Percentiles rank a stretch among this genome's conserved stretches.
These are phyloP conservation scores for Zea luxurians DNA, from an alignment of 176 grass and related monocot species.

Conservation along the genomic window DNA sequence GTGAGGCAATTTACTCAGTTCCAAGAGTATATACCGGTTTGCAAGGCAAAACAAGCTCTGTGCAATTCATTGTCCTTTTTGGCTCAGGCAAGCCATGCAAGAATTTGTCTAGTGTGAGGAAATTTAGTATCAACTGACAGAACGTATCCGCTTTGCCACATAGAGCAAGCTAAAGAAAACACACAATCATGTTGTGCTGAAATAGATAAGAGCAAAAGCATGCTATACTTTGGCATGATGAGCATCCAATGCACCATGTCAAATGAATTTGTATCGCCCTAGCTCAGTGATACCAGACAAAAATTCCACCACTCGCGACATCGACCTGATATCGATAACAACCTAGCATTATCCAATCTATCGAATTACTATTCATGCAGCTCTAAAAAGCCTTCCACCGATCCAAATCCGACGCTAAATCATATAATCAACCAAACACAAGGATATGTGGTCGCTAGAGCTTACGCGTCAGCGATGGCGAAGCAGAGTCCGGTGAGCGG, in stretches of 20 bases:
- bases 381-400: background rate
- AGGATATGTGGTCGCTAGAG: background rate
- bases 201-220: background rate
- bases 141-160: background rate
- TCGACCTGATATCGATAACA: background rate
- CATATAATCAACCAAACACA: background rate
- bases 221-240: background rate
- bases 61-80: too few species aligned
- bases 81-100: too few species aligned
- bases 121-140: background rate
- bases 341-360: background rate
- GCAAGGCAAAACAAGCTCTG: too few species aligned
- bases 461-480: conserved; percentile 85
- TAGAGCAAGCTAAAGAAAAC: background rate
- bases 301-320: background rate
- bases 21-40: too few species aligned
- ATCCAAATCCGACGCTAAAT: conserved; percentile 19
- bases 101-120: background rate
- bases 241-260: background rate
- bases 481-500: conserved; percentile 87
- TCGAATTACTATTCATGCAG: background rate
- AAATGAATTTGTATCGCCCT: conserved; percentile 14
- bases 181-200: background rate
- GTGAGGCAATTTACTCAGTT: too few species aligned
- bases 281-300: background rate